Evolutionary conservation across 345 rosid genomes (phyloP).

Genomic region (Eucalyptus shirleyi): DNA sequence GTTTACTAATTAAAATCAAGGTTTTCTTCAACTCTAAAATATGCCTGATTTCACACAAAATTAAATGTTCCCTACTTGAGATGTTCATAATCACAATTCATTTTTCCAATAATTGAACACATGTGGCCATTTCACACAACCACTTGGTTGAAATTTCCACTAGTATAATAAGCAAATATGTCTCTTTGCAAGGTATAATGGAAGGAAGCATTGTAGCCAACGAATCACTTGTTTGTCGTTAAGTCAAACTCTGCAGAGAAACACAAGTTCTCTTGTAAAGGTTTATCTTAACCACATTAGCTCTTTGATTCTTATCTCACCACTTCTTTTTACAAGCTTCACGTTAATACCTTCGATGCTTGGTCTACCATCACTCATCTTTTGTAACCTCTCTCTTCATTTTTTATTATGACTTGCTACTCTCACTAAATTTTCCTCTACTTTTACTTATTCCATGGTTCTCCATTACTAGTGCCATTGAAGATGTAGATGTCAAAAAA

Average conservation of each 20-base stretch:
- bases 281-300: background rate
- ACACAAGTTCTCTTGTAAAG: background rate
- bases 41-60: background rate
- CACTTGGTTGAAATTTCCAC: rapidly evolving
- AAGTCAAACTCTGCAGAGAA: rapidly evolving
- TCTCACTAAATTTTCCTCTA: background rate
- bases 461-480: background rate
- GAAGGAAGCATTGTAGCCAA: background rate
- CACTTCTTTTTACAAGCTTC: background rate
- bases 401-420: background rate
- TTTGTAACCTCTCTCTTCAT: background rate
- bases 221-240: background rate
- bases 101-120: background rate
- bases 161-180: too few species aligned
- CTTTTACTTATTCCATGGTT: background rate
- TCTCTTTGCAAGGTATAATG: background rate
- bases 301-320: background rate
- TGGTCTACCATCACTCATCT: background rate
- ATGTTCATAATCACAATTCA: too few species aligned
- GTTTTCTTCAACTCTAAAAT: background rate
- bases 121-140: too few species aligned
- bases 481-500: too few species aligned
- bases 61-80: background rate
- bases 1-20: too few species aligned
- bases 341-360: rapidly evolving